Evolutionary conservation across 768 basidiomycete species (phyloP).

Genomic region (Boletus rufocinnamomeus): DNA sequence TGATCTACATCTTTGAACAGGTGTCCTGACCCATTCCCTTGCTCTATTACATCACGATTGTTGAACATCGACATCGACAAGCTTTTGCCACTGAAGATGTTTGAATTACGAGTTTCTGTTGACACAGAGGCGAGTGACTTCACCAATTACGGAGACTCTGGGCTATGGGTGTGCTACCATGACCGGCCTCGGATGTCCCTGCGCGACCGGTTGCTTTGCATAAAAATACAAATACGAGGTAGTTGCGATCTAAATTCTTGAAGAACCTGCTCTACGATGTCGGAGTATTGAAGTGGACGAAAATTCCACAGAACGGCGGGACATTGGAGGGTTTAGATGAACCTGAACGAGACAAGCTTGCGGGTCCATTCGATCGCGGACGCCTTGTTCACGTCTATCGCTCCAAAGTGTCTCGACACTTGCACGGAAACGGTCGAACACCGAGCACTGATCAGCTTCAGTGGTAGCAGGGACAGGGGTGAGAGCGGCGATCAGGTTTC

Average conservation of each 20-base stretch:
- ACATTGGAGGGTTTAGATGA: neutral
- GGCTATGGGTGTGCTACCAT: neutral
- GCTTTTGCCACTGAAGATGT: neutral
- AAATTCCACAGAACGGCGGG: slow-evolving; percentile 12
- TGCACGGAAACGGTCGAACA: slow-evolving; percentile 24
- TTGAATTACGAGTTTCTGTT: neutral
- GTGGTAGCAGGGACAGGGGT: slow-evolving; percentile 25
- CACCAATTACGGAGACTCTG: neutral
- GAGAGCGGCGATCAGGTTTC: slow-evolving; percentile 21
- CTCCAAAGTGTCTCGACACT: slow-evolving; percentile 23
- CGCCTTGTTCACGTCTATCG: slow-evolving; percentile 14
- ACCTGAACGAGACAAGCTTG: slow-evolving; percentile 4
- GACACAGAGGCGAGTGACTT: neutral
- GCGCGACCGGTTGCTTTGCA: neutral
- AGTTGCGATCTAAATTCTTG: slow-evolving; percentile 12
- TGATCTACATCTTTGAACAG: neutral
- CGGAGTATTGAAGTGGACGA: slow-evolving; percentile 6
- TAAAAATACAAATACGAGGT: neutral
- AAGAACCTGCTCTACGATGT: slow-evolving; percentile 24
- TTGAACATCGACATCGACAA: slow-evolving; percentile 4
- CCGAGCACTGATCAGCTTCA: slow-evolving; percentile 9
- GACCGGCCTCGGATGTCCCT: neutral
- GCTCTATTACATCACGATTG: slow-evolving; percentile 3
- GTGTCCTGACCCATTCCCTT: neutral
- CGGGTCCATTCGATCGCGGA: slow-evolving; percentile 6